These are phyloP conservation scores for Aspergillus sp. DNA, from an alignment of 2,329 filamentous ascomycete species.

Conservation along the genomic window DNA sequence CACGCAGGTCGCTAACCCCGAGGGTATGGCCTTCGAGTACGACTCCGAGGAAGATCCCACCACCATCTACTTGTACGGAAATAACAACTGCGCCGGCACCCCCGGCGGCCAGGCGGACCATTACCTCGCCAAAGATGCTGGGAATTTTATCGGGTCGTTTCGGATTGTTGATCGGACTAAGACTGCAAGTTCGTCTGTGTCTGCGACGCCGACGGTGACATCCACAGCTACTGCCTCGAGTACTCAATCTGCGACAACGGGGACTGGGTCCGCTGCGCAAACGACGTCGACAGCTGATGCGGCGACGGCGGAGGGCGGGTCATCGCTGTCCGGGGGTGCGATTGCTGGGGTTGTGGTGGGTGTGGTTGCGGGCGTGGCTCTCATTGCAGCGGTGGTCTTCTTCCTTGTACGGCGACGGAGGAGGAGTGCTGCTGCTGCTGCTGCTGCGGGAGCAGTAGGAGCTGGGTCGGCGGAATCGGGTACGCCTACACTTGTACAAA, in stretches of 20 bases:
- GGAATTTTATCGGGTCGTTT: not conserved
- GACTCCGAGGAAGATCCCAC: not conserved
- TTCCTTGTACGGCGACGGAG: not conserved
- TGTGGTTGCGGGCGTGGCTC: not conserved
- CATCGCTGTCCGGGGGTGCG: not conserved
- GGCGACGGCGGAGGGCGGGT: not conserved
- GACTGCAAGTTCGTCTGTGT: not conserved
- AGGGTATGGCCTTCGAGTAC: not conserved
- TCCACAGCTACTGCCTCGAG: not conserved
- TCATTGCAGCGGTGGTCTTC: not conserved
- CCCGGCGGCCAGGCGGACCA: not conserved
- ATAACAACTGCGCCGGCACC: not conserved
- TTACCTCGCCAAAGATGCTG: not conserved
- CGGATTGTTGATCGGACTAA: not conserved
- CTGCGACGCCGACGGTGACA: not conserved
- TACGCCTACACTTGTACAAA: not conserved
- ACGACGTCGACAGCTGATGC: not conserved
- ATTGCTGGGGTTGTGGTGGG: conserved; percentile 1
- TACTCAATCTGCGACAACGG: not conserved
- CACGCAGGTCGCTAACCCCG: not conserved
- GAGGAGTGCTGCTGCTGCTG: not conserved
- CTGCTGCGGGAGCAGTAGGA: not conserved
- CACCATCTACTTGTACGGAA: not conserved
- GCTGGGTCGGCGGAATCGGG: not conserved
- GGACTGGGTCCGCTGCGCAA: not conserved